Base-by-base conservation (phyloP, 2,329 filamentous ascomycete species). In the Beauveria caledonica region DNA sequence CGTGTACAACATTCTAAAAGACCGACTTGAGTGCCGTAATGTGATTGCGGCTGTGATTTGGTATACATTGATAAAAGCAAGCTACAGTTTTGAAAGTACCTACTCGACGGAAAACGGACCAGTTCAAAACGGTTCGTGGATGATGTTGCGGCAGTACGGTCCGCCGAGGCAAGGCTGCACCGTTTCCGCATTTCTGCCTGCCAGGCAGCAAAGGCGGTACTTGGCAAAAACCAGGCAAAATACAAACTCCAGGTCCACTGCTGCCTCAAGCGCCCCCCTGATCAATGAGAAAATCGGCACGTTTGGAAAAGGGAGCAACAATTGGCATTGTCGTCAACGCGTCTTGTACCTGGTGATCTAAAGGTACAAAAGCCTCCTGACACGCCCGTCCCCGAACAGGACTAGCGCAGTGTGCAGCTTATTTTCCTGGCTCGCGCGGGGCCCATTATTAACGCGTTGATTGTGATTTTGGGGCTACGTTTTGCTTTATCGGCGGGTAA, bases 371-470 rank as follows among this genome's bases (percentile, higher is more conserved):
- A 58, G 25, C 3, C 2, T 39, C 27, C 25, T 45, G 15, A 51
- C 49, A 59, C 57, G 48, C 57, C 48, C 57, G 21, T 52, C 48
- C 57, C 48, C 3, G 48, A 59, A 44, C 36, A 53, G 57, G 57
- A 36, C 11, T 59, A 59, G 57, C 57, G 39, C 21, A 6, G n/a
- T 39, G 29, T 42, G 17, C 19, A 8, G 13, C 45, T 21, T 21
- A 29, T 44, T n/a, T 27, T 36, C 13, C n/a, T 52, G 33, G 33
- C n/a, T 54, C 39, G 13, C 5, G 7, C 3, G 53, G 53, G 25
- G n/a, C 53, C 53, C 21, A 42, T 45, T 45, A 15, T 19, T 42
- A 45, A 27, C 53, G 40, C 53, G 45, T 50, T 51, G 13, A 40
- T 54, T 23, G 15, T 40, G 13, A 33, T 58, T 29, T 42, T 27